These are phyloP conservation scores for Ogataea siamensis DNA, from an alignment of 805 yeast genomes.

Conservation along the genomic window DNA sequence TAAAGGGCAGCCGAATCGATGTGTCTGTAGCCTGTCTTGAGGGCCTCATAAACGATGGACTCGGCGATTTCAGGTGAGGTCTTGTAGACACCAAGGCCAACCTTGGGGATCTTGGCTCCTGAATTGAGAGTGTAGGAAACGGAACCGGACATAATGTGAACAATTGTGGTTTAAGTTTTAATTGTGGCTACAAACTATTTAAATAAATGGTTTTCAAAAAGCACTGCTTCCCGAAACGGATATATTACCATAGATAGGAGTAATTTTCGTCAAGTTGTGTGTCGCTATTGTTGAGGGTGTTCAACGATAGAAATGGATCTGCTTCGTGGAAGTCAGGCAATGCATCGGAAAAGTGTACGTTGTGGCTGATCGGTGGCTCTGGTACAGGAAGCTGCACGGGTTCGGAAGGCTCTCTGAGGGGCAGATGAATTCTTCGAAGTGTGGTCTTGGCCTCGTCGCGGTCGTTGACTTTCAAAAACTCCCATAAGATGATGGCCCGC, in stretches of 20 bases:
- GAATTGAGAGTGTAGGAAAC: conserved; percentile 40
- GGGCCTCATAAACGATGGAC: conserved; percentile 53
- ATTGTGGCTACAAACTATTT: too few species aligned
- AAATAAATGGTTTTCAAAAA: too few species aligned
- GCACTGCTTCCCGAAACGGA: conserved; percentile 1
- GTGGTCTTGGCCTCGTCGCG: conserved; percentile 33
- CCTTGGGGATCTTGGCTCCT: conserved; percentile 52
- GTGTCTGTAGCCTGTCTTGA: conserved; percentile 68
- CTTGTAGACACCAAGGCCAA: conserved; percentile 56
- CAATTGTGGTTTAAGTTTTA: too few species aligned
- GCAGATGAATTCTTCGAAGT: conserved; percentile 29
- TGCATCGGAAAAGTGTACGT: conserved; percentile 1
- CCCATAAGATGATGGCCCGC: conserved; percentile 42
- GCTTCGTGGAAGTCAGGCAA: conserved; percentile 7
- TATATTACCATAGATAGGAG: conserved; percentile 8
- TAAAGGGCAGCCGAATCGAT: conserved; percentile 72
- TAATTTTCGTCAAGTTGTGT: conserved; percentile 8
- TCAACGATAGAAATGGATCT: conserved; percentile 10
- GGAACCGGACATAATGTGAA: conserved; percentile 9
- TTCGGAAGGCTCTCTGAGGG: conserved; percentile 10
- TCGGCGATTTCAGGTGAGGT: conserved; percentile 40
- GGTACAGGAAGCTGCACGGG: conserved; percentile 6
- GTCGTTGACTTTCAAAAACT: conserved; percentile 35
- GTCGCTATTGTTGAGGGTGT: conserved; percentile 3
- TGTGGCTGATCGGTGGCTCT: neutral